Conservation (phyloP, 2,329 filamentous ascomycete species). For the Phaeophleospora eucalypticola region DNA sequence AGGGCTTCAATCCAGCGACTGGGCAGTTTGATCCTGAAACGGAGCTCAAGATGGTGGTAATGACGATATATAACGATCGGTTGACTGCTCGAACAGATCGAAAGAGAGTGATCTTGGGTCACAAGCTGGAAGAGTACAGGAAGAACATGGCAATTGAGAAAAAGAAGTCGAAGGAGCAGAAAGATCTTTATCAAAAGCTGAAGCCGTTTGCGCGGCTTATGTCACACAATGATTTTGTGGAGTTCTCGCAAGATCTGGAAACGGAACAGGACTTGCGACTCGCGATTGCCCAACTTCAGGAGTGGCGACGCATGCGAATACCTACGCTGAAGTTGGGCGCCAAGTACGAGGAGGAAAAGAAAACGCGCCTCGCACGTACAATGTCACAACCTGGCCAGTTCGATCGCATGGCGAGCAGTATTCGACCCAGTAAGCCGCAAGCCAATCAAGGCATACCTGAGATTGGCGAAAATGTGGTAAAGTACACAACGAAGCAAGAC, state of each 20-base stretch:
- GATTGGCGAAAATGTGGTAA: slow-evolving; percentile 27
- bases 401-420: slow-evolving; percentile 27
- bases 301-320: slow-evolving; percentile 84
- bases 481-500: slow-evolving; percentile 32
- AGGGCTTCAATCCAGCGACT: slow-evolving; percentile 80
- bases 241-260: slow-evolving; percentile 76
- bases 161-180: slow-evolving; percentile 92
- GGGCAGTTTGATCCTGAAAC: slow-evolving; percentile 91
- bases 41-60: slow-evolving; percentile 94
- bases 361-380: slow-evolving; percentile 61
- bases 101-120: slow-evolving; percentile 96
- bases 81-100: slow-evolving; percentile 86
- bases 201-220: slow-evolving; percentile 97
- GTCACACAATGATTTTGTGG: slow-evolving; percentile 86
- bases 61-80: slow-evolving; percentile 95
- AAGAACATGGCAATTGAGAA: slow-evolving; percentile 89
- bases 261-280: slow-evolving; percentile 89
- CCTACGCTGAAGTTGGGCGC: slow-evolving; percentile 80
- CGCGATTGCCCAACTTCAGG: slow-evolving; percentile 85
- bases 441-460: slow-evolving; percentile 22
- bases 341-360: slow-evolving; percentile 89
- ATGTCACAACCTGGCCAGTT: slow-evolving; percentile 37
- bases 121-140: slow-evolving; percentile 86
- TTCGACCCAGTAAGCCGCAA: slow-evolving; percentile 24
- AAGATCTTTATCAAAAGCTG: slow-evolving; percentile 83